phyloP scores from a whole-genome alignment of 345 rosid species.

The Citrus reticulata region DNA sequence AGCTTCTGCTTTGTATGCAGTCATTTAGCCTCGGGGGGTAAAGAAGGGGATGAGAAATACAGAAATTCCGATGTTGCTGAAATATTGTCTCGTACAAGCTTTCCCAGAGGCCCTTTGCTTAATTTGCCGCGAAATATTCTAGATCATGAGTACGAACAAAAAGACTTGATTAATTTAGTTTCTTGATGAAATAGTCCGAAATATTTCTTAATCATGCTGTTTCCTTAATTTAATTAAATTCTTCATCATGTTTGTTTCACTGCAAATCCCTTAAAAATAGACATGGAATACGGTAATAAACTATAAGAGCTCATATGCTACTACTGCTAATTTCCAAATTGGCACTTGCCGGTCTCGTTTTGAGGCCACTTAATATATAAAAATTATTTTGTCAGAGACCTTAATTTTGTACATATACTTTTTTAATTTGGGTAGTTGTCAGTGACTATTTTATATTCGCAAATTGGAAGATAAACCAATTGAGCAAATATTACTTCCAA shows the following conservation, averaged over 20 bases:
- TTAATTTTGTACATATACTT: not conserved
- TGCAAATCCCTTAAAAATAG: slow-evolving; percentile 11
- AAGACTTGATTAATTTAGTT: not conserved
- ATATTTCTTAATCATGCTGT: no score
- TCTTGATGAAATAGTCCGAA: slow-evolving; percentile 15
- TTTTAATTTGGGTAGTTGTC: slow-evolving; percentile 16
- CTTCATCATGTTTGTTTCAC: slow-evolving; percentile 14
- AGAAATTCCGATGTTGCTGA: slow-evolving; percentile 64
- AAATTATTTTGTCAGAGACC: not conserved
- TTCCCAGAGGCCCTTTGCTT: slow-evolving; percentile 48
- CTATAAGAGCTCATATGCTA: not conserved
- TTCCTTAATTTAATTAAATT: not conserved
- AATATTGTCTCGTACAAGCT: slow-evolving; percentile 59
- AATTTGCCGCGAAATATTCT: slow-evolving; percentile 61
- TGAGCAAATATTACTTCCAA: slow-evolving; percentile 1
- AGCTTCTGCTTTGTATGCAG: slow-evolving; percentile 76
- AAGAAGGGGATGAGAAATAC: slow-evolving; percentile 61
- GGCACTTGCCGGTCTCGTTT: slow-evolving; percentile 16
- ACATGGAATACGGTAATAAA: not conserved
- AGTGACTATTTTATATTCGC: not conserved
- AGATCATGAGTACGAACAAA: slow-evolving; percentile 69
- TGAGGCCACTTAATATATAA: slow-evolving; percentile 13
- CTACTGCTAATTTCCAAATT: slow-evolving; percentile 18
- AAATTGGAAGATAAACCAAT: slow-evolving; percentile 14
- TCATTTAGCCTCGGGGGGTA: slow-evolving; percentile 86